These are phyloP conservation scores for Mortierella sp. DNA, from an alignment of 371 early-diverging fungal genomes.

Conservation along the genomic window DNA sequence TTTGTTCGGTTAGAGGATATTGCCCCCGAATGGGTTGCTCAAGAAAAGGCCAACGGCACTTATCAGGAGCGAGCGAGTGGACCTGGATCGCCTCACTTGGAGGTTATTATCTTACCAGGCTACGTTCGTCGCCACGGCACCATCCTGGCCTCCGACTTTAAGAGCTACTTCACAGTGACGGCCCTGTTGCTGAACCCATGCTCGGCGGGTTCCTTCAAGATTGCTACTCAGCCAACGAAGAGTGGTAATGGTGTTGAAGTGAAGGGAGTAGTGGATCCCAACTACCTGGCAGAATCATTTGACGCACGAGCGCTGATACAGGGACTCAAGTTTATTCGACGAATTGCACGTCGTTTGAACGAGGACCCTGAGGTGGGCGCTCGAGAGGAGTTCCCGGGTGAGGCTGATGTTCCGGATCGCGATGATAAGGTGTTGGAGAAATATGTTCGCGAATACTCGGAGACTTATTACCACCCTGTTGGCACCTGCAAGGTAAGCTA, in stretches of 20 bases:
- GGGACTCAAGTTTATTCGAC: constrained; percentile 32
- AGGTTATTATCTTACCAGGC: constrained; percentile 14
- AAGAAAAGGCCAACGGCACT: constrained; percentile 22
- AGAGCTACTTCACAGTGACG: constrained; percentile 34
- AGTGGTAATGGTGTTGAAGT: neutral
- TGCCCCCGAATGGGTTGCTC: constrained; percentile 29
- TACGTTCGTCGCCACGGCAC: constrained; percentile 21
- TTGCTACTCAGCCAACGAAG: constrained; percentile 20
- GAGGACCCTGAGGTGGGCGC: constrained; percentile 40
- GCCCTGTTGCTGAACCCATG: constrained; percentile 45
- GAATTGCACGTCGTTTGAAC: constrained; percentile 26
- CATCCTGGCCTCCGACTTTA: constrained; percentile 28
- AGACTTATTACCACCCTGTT: constrained; percentile 35
- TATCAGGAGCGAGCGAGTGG: constrained; percentile 22
- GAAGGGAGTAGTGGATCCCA: constrained; percentile 38
- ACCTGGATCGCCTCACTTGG: constrained; percentile 23
- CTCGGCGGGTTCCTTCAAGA: constrained; percentile 37
- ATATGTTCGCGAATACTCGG: neutral
- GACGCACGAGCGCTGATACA: constrained; percentile 42
- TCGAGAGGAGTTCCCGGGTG: constrained; percentile 29
- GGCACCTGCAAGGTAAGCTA: constrained; percentile 23
- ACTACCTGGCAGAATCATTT: constrained; percentile 40
- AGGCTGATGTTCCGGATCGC: constrained; percentile 13
- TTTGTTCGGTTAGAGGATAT: constrained; percentile 27
- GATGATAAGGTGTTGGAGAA: constrained; percentile 26